These are phyloP conservation scores for Hemisphaericaspora xylanilytica DNA, from an alignment of 1,139 yeast genomes.

Conservation along the genomic window DNA sequence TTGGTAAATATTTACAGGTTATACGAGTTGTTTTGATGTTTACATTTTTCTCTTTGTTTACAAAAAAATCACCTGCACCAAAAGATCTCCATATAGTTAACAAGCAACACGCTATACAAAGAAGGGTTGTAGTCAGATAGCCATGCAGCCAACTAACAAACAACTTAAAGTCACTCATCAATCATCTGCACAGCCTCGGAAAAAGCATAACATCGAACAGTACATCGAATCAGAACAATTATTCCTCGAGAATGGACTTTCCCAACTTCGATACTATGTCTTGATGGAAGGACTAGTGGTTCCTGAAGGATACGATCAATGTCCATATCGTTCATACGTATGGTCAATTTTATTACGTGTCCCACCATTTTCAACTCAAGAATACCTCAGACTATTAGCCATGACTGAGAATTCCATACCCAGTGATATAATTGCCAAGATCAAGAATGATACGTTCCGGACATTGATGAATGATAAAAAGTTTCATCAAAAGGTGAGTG, in stretches of 20 bases:
- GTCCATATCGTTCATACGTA: constrained; percentile 72
- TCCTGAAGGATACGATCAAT: constrained; percentile 47
- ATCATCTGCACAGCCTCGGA: constrained; percentile 33
- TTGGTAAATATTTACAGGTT: background rate
- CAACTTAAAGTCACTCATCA: background rate
- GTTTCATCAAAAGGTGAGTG: constrained; percentile 67
- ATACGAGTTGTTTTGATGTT: constrained; percentile 1
- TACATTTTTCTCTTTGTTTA: constrained; percentile 1
- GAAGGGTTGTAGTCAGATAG: too few relatives aligned
- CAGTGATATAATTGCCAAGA: constrained; percentile 58
- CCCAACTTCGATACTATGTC: constrained; percentile 76
- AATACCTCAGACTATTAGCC: constrained; percentile 55
- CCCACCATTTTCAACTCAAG: constrained; percentile 53
- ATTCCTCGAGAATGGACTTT: constrained; percentile 65
- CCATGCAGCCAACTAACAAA: background rate
- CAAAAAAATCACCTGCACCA: background rate
- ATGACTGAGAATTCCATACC: constrained; percentile 51
- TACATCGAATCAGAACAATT: constrained; percentile 60
- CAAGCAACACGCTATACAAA: background rate
- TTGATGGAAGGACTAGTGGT: constrained; percentile 72
- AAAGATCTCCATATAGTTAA: background rate
- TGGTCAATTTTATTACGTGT: constrained; percentile 79
- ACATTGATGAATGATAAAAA: constrained; percentile 73
- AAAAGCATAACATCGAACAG: constrained; percentile 65
- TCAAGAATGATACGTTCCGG: constrained; percentile 82